Percentiles rank a stretch among this genome's conserved stretches.
Evolutionary conservation across 1,139 yeast species (phyloP).

Genomic region (Candida neerlandica): DNA sequence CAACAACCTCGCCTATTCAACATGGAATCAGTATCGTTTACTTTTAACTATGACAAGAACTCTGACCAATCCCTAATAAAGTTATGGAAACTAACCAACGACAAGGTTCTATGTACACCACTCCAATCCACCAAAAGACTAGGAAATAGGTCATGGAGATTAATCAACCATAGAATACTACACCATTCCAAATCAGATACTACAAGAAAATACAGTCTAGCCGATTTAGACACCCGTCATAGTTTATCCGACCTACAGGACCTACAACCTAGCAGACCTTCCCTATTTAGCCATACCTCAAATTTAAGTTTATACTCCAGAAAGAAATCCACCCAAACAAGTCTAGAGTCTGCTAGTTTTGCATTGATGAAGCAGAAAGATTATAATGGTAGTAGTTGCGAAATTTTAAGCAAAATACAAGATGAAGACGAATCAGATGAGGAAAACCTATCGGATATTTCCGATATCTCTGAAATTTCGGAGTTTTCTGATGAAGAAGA

Average conservation of each 20-base stretch:
- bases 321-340: constrained; percentile 14
- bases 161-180: constrained; percentile 20
- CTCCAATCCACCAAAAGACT: constrained; percentile 20
- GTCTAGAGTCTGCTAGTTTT: constrained; percentile 15
- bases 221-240: constrained; percentile 1
- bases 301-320: constrained; percentile 13
- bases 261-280: constrained; percentile 18
- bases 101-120: constrained; percentile 2
- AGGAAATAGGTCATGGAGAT: constrained; percentile 32
- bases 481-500: constrained; percentile 18
- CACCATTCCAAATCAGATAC: neutral
- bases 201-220: neutral
- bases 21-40: constrained; percentile 7
- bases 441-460: constrained; percentile 15
- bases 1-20: neutral
- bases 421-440: constrained; percentile 10
- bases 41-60: constrained; percentile 14
- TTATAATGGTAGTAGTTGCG: constrained; percentile 4
- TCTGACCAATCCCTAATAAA: constrained; percentile 19
- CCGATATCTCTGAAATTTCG: constrained; percentile 34
- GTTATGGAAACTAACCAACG: constrained; percentile 24
- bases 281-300: constrained; percentile 16
- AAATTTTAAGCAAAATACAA: neutral
- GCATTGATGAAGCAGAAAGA: constrained; percentile 8
- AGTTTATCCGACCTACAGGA: constrained; percentile 13